Evolutionary conservation across 306 rosid genomes (phyloP).

Genomic region (Rubus parviflorus): DNA sequence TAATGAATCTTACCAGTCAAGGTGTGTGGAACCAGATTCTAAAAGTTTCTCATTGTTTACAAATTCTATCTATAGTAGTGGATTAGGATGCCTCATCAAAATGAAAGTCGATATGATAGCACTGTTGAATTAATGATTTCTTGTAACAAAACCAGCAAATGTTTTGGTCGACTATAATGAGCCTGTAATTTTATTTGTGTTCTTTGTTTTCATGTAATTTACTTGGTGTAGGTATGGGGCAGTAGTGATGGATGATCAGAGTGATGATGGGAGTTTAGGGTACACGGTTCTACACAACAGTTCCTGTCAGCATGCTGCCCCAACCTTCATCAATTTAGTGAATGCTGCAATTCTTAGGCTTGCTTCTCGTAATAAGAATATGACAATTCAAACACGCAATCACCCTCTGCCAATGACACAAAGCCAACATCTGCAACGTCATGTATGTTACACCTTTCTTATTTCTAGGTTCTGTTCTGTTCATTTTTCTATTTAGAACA

Average conservation of each 20-base stretch:
- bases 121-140: neutral
- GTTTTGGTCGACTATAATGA: neutral
- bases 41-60: slow-evolving; percentile 16
- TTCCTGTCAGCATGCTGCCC: slow-evolving; percentile 95
- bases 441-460: slow-evolving; percentile 47
- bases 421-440: slow-evolving; percentile 89
- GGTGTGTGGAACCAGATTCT: slow-evolving; percentile 48
- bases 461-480: neutral
- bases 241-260: slow-evolving; percentile 76
- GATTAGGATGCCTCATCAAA: slow-evolving; percentile 6
- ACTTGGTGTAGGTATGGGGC: slow-evolving; percentile 82
- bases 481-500: neutral
- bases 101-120: neutral
- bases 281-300: slow-evolving; percentile 90
- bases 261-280: slow-evolving; percentile 81
- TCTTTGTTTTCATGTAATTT: slow-evolving; percentile 16
- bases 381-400: slow-evolving; percentile 86
- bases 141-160: neutral
- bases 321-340: slow-evolving; percentile 91
- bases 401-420: slow-evolving; percentile 87
- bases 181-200: neutral
- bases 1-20: slow-evolving; percentile 93
- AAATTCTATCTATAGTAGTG: slow-evolving; percentile 4
- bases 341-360: slow-evolving; percentile 87
- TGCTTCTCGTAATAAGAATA: slow-evolving; percentile 56